Conservation (phyloP, 768 basidiomycete species). For the Crepidotus variabilis region DNA sequence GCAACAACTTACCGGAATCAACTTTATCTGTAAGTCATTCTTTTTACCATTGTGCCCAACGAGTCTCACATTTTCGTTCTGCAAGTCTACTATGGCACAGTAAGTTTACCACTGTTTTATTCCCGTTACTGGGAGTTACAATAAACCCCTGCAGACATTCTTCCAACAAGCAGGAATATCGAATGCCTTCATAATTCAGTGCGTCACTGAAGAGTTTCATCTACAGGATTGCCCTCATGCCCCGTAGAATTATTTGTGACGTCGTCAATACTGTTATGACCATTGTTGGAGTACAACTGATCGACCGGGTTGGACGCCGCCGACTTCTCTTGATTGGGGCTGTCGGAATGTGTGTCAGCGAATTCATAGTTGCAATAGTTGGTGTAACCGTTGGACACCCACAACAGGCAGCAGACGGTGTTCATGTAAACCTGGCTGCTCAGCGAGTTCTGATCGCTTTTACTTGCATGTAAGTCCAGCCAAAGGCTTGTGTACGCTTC, state of each 20-base stretch:
- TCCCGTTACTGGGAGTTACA: no score
- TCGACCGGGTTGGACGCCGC: conserved; percentile 80
- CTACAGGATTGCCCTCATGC: background rate
- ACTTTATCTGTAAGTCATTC: conserved; percentile 35
- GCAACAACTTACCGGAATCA: conserved; percentile 81
- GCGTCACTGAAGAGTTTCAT: background rate
- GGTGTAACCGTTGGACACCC: conserved; percentile 28
- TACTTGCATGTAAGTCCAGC: conserved; percentile 42
- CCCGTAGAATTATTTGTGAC: conserved; percentile 36
- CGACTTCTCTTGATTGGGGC: conserved; percentile 77
- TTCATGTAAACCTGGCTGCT: conserved; percentile 34
- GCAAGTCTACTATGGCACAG: conserved; percentile 21
- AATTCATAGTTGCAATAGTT: conserved; percentile 63
- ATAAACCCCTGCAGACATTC: conserved; percentile 33
- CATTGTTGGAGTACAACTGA: conserved; percentile 68
- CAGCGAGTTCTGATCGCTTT: conserved; percentile 59
- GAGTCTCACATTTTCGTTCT: conserved; percentile 8
- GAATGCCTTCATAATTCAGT: conserved; percentile 50
- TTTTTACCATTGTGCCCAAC: background rate
- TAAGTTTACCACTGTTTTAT: background rate
- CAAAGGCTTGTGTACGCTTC: background rate
- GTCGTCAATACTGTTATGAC: conserved; percentile 79
- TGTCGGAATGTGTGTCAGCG: conserved; percentile 75
- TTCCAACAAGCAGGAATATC: conserved; percentile 51
- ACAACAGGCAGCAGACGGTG: conserved; percentile 1